Conservation (phyloP, 805 yeast genomes). For the Wickerhamiella sergipiensis region DNA sequence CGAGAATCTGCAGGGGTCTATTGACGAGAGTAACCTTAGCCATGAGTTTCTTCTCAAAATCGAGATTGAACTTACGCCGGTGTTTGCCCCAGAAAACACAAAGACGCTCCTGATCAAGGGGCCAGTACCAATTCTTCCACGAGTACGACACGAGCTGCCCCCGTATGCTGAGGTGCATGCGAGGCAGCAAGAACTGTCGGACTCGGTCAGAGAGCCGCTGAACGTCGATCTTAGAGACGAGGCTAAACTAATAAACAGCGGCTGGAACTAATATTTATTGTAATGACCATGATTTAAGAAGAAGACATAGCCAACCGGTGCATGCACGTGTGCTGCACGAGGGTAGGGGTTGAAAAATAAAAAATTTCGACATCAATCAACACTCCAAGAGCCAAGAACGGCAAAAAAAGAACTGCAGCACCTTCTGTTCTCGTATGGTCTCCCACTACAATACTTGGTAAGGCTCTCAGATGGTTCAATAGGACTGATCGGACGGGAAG, state of each 20-base stretch:
- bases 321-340: too few species aligned
- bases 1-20: not conserved
- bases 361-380: not conserved
- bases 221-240: not conserved
- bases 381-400: too few species aligned
- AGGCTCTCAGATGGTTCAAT: not conserved
- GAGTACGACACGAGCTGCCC: not conserved
- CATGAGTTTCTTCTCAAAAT: not conserved
- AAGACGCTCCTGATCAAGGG: not conserved
- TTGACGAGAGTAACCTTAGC: not conserved
- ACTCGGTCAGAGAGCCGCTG: not conserved
- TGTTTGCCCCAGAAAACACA: not conserved
- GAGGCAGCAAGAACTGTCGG: not conserved
- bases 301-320: too few species aligned
- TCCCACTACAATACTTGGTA: not conserved
- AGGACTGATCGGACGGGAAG: constrained; percentile 1
- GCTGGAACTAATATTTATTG: not conserved
- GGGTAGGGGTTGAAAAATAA: not conserved
- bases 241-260: not conserved
- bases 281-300: too few species aligned
- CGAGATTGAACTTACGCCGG: not conserved
- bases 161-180: not conserved
- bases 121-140: not conserved
- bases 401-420: not conserved
- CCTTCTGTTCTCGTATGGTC: not conserved